Percentiles rank a stretch among this genome's conserved stretches.
Conservation (phyloP, 2,329 filamentous ascomycete species). For the Leptographium wingfieldii region DNA sequence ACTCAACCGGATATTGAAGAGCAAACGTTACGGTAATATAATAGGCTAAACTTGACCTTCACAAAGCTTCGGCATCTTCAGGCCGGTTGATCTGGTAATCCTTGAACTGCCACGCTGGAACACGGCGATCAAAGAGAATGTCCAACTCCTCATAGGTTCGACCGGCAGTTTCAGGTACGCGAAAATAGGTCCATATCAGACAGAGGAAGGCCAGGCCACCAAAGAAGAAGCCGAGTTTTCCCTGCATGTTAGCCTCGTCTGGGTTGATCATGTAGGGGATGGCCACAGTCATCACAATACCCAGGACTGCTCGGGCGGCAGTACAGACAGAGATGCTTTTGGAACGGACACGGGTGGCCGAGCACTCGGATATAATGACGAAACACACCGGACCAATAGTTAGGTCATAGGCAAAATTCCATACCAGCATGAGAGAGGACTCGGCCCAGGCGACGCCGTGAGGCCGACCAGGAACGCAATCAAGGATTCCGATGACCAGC, state of each 20-base stretch:
- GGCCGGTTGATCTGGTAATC: conserved; percentile 13
- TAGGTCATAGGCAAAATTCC: conserved; percentile 38
- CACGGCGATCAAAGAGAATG: conserved; percentile 34
- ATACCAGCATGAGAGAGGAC: conserved; percentile 36
- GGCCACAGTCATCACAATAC: conserved; percentile 29
- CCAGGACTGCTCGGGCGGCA: conserved; percentile 26
- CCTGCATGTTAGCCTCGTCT: conserved; percentile 28
- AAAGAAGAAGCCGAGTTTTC: conserved; percentile 34
- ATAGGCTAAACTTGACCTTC: neutral
- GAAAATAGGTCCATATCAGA: conserved; percentile 37
- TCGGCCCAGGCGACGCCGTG: conserved; percentile 31
- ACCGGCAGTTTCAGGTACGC: conserved; percentile 40
- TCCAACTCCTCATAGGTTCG: conserved; percentile 44
- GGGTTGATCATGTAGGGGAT: conserved; percentile 33
- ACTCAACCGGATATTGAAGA: too few species aligned
- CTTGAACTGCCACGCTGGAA: conserved; percentile 25
- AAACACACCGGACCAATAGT: conserved; percentile 37
- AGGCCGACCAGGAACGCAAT: conserved; percentile 30
- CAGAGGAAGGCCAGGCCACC: conserved; percentile 32
- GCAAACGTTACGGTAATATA: too few species aligned
- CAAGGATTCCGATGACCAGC: conserved; percentile 34
- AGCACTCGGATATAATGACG: conserved; percentile 41
- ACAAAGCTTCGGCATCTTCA: neutral
- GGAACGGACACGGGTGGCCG: conserved; percentile 29
- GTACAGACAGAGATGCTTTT: conserved; percentile 33